Conservation (phyloP, 1,284 basidiomycete genomes). For the Fomitopsis palustris region DNA sequence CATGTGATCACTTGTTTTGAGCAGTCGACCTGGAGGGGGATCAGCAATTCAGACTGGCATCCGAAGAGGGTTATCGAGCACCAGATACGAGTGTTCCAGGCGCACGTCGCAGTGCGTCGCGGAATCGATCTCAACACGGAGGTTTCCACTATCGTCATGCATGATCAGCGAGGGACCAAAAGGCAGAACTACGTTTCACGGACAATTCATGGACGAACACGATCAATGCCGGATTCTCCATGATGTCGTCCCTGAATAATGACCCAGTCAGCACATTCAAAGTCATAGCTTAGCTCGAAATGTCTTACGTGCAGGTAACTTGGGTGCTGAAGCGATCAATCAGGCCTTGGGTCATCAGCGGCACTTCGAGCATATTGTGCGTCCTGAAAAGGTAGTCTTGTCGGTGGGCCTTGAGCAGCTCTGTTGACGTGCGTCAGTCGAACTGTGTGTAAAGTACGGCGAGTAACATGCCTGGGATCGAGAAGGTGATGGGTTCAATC, state of each 20-base stretch:
- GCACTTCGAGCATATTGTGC: constrained; percentile 78
- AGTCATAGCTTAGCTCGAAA: background rate
- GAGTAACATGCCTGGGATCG: constrained; percentile 53
- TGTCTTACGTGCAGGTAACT: constrained; percentile 77
- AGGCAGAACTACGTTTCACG: constrained; percentile 23
- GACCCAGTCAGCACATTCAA: constrained; percentile 6
- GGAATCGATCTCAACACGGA: constrained; percentile 77
- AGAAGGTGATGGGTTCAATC: constrained; percentile 53
- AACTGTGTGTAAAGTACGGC: background rate
- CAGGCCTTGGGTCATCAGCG: constrained; percentile 63
- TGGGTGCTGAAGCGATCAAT: constrained; percentile 74
- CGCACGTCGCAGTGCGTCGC: constrained; percentile 71
- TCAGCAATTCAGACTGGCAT: background rate
- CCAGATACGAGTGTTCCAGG: constrained; percentile 80
- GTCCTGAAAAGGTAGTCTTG: constrained; percentile 72
- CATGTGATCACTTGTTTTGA: constrained; percentile 79
- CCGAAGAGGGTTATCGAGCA: constrained; percentile 25
- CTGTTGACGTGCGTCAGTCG: constrained; percentile 24
- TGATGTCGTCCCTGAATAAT: constrained; percentile 54
- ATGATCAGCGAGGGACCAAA: background rate
- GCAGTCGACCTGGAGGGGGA: constrained; percentile 71
- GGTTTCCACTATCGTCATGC: constrained; percentile 68
- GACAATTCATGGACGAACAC: constrained; percentile 92
- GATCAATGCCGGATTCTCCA: constrained; percentile 68
- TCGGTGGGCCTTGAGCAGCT: constrained; percentile 85